Base-by-base conservation (phyloP, 2,329 filamentous ascomycete genomes). In the Alternaria alternata region DNA sequence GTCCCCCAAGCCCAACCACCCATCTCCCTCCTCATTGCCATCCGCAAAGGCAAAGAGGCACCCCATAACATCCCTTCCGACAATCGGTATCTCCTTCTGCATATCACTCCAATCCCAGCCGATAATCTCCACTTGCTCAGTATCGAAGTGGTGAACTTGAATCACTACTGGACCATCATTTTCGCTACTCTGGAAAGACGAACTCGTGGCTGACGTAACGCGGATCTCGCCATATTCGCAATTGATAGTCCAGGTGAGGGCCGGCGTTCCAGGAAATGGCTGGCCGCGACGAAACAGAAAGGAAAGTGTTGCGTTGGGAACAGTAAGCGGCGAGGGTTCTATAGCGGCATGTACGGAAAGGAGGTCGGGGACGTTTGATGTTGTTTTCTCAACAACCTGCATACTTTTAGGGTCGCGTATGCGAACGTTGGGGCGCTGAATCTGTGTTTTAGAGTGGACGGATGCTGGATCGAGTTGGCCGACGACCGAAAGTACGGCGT, bases 61-160 rank as follows among this genome's bases (percentile, higher is more conserved):
- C 1, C 48, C 54, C 43, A 65, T 59, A 3, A 74, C 68, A 38
- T 0, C 71, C 63, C 39, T 75, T 54, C 34, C 69, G 16, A 49
- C 46, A 3, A 64, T 66, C 11, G 67, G 62, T 16, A 80, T 39
- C 6, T 63, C 72, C 1, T 70, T 64, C 7, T 77, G 64, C 73
- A 76, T 70, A 43, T 76, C 73, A 41, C 78, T 78, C 70, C 83
- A 83, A 18, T 79, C 71, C 47, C 79, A 83, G 62, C 78, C 65
- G 0, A 86, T 70, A 3, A 77, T 64, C 12, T 83, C 79, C 0
- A 88, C 79, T 24, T 77, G 65, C 30, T 84, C 82, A 0, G 74
- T 82, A 8, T 75, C 81, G 46, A 81, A 82, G 41, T 86, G 79
- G 56, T 87, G 83, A 0, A 89, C 69, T 18, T 85, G 79, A 7